Conservation (phyloP, 163 green algal genomes). For the Scenedesmus sp. region DNA sequence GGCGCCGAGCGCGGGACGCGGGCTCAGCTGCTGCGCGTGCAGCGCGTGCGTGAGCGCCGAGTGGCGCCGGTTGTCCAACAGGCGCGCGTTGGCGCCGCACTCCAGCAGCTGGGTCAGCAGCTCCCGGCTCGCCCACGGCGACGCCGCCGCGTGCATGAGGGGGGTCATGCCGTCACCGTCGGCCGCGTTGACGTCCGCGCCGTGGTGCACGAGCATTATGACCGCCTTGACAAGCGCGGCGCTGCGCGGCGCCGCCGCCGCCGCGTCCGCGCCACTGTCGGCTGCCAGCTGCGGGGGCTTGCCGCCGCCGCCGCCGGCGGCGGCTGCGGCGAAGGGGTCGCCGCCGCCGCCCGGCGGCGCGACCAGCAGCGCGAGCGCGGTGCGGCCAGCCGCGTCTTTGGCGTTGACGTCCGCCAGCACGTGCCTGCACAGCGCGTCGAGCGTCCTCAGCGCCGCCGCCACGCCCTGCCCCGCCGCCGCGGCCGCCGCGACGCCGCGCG, state of each 20-base stretch:
- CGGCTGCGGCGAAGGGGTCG: background rate
- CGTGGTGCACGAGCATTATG: constrained; percentile 20
- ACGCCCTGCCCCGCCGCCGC: background rate
- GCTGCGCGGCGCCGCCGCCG: background rate
- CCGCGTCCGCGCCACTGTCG: background rate
- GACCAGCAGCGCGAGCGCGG: constrained; percentile 10
- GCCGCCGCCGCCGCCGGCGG: background rate
- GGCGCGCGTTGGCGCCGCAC: constrained; percentile 14
- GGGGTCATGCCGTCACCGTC: constrained; percentile 24
- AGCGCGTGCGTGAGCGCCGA: constrained; percentile 39
- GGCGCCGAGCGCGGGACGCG: background rate
- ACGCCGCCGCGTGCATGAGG: constrained; percentile 39
- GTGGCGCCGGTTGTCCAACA: constrained; percentile 16
- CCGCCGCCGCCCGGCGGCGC: background rate
- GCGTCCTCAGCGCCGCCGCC: constrained; percentile 3
- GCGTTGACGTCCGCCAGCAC: constrained; percentile 9
- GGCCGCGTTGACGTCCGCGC: constrained; percentile 25
- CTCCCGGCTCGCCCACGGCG: constrained; percentile 1
- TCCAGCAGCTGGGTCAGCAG: constrained; percentile 25
- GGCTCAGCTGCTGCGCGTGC: constrained; percentile 14
- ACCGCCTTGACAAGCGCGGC: constrained; percentile 20
- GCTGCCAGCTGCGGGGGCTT: background rate
- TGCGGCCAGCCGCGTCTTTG: constrained; percentile 11
- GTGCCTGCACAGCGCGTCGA: constrained; percentile 1
- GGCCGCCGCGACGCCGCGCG: background rate